phyloP scores from a whole-genome alignment of 2,329 filamentous ascomycete genomes.

The Cladosporium sp. region DNA sequence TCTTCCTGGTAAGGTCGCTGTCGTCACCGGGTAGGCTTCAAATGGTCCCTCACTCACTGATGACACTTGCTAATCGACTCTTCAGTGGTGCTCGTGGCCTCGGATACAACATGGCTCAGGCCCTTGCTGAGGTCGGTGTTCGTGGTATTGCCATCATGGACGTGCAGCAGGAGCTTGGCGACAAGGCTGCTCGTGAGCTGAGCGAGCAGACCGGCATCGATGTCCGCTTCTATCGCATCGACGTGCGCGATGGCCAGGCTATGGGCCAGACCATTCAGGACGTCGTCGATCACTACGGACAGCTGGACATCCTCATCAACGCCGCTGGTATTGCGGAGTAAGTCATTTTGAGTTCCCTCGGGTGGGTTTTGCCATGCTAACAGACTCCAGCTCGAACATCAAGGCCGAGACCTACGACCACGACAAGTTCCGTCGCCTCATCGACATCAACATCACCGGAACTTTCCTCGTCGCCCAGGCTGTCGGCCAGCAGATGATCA shows the following conservation, averaged over 20 bases:
- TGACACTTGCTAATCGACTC: constrained; percentile 29
- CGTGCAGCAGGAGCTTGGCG: constrained; percentile 72
- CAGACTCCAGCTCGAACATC: constrained; percentile 66
- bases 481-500: constrained; percentile 62
- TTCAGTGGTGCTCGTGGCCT: constrained; percentile 71
- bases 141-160: constrained; percentile 75
- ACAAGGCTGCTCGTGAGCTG: constrained; percentile 67
- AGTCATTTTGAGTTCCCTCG: constrained; percentile 29
- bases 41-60: neutral
- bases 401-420: constrained; percentile 75
- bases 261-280: constrained; percentile 69
- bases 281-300: constrained; percentile 66
- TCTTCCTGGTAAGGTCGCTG: constrained; percentile 68
- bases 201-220: constrained; percentile 72
- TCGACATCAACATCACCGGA: constrained; percentile 80
- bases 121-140: constrained; percentile 73
- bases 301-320: constrained; percentile 75
- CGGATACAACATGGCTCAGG: constrained; percentile 77
- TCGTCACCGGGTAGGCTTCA: constrained; percentile 65
- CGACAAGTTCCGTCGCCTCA: constrained; percentile 73
- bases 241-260: constrained; percentile 70
- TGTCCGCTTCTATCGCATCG: constrained; percentile 75
- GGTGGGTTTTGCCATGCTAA: constrained; percentile 11
- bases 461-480: constrained; percentile 73
- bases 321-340: constrained; percentile 76